Evolutionary conservation across 495 filamentous ascomycete genomes (phyloP).

Genomic region (Annulohypoxylon nitens): DNA sequence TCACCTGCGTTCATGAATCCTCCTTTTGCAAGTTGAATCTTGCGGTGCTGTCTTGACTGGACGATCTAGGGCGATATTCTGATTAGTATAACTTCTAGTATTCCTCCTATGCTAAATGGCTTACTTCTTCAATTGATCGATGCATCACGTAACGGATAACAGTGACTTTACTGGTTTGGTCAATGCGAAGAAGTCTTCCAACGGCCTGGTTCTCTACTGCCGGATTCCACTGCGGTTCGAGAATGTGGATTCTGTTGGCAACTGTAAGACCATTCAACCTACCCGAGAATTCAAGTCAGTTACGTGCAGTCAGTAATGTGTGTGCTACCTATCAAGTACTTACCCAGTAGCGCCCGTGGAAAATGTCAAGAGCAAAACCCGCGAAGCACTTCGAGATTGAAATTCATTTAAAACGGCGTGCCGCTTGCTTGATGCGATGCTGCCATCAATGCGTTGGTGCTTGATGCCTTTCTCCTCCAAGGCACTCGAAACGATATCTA

Average conservation of each 20-base stretch:
- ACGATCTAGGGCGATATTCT: neutral
- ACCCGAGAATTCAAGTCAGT: neutral
- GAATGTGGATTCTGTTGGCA: conserved; percentile 60
- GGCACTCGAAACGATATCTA: neutral
- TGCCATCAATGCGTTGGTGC: neutral
- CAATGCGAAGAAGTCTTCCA: conserved; percentile 57
- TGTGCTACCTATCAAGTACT: neutral
- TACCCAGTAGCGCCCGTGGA: neutral
- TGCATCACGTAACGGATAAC: conserved; percentile 59
- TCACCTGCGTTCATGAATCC: neutral
- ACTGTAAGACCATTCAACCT: conserved; percentile 46
- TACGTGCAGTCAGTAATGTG: neutral
- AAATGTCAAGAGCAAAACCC: neutral
- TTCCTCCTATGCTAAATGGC: neutral
- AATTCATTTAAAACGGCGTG: neutral
- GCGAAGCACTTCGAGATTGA: neutral
- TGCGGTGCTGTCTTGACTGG: neutral
- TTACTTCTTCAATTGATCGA: conserved; percentile 62
- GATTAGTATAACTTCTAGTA: neutral
- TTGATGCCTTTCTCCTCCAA: neutral
- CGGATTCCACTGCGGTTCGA: conserved; percentile 68
- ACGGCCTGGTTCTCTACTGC: conserved; percentile 63
- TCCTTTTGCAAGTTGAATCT: neutral
- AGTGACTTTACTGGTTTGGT: conserved; percentile 56
- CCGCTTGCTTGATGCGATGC: neutral